Base-by-base conservation (phyloP, 1,284 basidiomycete species). In the Microbotryomycetes sp. region DNA sequence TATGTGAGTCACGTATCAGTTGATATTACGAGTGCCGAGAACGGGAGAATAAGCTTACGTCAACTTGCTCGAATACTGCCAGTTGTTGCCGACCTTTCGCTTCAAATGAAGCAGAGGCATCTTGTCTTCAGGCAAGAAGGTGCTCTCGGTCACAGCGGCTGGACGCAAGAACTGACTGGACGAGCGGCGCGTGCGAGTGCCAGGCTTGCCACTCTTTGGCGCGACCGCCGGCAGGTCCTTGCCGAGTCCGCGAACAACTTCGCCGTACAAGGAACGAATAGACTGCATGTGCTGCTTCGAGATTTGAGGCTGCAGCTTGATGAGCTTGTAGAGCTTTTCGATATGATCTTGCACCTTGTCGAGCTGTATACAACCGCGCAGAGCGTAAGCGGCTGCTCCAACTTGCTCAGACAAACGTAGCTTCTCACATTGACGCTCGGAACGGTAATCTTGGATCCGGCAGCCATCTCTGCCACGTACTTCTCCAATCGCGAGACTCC, bases 401-500 rank as follows among this genome's bases (percentile, higher is more conserved):
- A 29, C 60, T 61, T 60, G 57, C 57, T 31, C 59, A 49, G 21
- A 18, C 26, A 27, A 4, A 60, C n/a, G n/a, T n/a, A n/a, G n/a
- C n/a, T n/a, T n/a, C 66, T 45, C 18, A 72, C 88, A 77, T 96
- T 93, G 74, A 92, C 84, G 45, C 68, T 70, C 82, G 83, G 41
- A 26, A 65, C 57, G 21, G 88, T 83, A 63, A 91, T 86, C 56
- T 85, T 75, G 86, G 73, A 92, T 21, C 91, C 91, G 62, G 87
- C 90, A 3, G 94, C 91, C 96, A 98, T 98, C 78, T 98, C 93
- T 68, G 71, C 71, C 47, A 73, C 73, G 73, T 98, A 98, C 4
- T 91, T 90, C 78, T 98, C 94, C 56, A 98, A 82, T 79, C 97
- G 97, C 74, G 94, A 87, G 50, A 97, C 94, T 62, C 91, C 90